Conservation (phyloP, 768 basidiomycete genomes). For the Calocybe cyanea region DNA sequence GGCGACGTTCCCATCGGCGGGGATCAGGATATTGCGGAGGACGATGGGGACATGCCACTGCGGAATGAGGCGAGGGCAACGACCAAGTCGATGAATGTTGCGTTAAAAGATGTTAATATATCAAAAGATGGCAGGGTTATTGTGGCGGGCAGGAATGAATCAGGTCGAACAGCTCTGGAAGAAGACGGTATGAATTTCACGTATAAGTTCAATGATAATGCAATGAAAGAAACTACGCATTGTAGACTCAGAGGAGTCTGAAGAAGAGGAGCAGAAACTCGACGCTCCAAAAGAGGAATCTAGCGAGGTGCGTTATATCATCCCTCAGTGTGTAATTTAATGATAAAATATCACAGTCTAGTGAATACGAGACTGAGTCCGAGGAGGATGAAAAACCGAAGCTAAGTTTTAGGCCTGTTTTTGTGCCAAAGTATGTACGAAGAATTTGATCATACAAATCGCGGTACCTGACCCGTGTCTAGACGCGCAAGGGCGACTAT, state of each 20-base stretch:
- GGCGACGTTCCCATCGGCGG: slow-evolving; percentile 60
- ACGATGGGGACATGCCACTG: slow-evolving; percentile 36
- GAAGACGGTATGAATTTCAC: slow-evolving; percentile 29
- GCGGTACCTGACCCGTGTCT: slow-evolving; percentile 11
- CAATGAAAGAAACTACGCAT: slow-evolving; percentile 10
- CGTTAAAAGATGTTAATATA: slow-evolving; percentile 77
- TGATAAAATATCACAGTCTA: slow-evolving; percentile 50
- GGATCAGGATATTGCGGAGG: slow-evolving; percentile 49
- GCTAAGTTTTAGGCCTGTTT: slow-evolving; percentile 85
- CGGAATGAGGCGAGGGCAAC: slow-evolving; percentile 29
- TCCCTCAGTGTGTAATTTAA: slow-evolving; percentile 9
- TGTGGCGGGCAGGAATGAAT: slow-evolving; percentile 75
- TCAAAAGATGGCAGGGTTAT: slow-evolving; percentile 78
- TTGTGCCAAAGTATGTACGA: slow-evolving; percentile 81
- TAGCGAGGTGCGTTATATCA: slow-evolving; percentile 37
- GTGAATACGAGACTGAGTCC: slow-evolving; percentile 81
- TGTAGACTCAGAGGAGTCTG: slow-evolving; percentile 47
- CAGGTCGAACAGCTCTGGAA: slow-evolving; percentile 67
- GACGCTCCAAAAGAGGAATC: slow-evolving; percentile 21
- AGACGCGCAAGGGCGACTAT: slow-evolving; percentile 79
- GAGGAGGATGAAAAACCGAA: slow-evolving; percentile 76
- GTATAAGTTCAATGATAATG: slow-evolving; percentile 5
- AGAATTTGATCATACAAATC: background rate
- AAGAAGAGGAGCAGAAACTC: slow-evolving; percentile 27
- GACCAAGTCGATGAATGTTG: slow-evolving; percentile 62